Percentiles rank a stretch among this genome's conserved stretches.
These are phyloP conservation scores for Delonix regia DNA, from an alignment of 306 rosid species.

Conservation along the genomic window DNA sequence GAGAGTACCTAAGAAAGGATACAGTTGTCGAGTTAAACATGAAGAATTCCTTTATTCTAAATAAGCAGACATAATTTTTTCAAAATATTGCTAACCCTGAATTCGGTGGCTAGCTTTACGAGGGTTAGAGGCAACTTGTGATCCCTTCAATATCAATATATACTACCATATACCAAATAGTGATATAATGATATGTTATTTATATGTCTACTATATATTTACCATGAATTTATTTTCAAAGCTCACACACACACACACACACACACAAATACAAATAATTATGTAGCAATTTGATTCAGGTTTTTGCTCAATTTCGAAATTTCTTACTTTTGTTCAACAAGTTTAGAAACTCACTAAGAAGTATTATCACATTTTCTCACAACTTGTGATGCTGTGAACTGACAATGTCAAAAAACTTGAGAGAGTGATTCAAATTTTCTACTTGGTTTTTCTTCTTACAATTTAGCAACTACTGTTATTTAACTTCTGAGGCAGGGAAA, in stretches of 20 bases:
- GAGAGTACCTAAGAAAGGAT: constrained; percentile 35
- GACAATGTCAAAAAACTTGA: background rate
- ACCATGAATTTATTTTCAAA: background rate
- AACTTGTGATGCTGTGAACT: background rate
- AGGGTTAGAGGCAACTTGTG: background rate
- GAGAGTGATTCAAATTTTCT: background rate
- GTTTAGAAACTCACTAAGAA: background rate
- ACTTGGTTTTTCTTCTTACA: background rate
- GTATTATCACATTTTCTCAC: background rate
- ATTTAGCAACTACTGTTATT: background rate
- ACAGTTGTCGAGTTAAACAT: background rate
- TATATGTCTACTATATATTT: background rate
- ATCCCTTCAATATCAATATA: background rate
- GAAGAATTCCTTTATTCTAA: background rate
- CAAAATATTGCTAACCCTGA: too few species aligned
- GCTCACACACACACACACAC: too few species aligned
- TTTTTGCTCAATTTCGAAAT: background rate
- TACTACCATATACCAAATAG: too few species aligned
- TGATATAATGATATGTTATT: too few species aligned
- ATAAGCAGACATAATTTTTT: background rate
- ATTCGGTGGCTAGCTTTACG: too few species aligned
- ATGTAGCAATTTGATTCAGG: background rate
- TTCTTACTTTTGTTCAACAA: background rate
- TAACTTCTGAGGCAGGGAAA: background rate
- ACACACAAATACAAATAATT: background rate